phyloP scores from a whole-genome alignment of 768 basidiomycete genomes.

The Mycena venus region DNA sequence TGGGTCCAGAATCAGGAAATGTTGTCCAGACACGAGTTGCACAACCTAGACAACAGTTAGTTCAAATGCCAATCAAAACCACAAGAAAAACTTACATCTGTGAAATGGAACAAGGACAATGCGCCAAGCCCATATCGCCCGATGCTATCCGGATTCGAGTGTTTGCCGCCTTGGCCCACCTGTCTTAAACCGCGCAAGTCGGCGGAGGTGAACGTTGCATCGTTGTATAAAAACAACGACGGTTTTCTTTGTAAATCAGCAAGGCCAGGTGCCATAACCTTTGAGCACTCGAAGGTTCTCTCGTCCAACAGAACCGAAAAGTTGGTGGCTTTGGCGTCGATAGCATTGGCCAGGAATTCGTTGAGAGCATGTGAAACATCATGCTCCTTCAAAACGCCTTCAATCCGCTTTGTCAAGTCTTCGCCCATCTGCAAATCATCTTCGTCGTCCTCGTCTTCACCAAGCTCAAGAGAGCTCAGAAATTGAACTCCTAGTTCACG shows the following conservation, averaged over 20 bases:
- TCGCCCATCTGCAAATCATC: slow-evolving; percentile 42
- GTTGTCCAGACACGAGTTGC: slow-evolving; percentile 38
- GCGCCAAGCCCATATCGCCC: slow-evolving; percentile 48
- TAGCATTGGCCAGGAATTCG: slow-evolving; percentile 48
- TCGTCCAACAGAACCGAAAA: slow-evolving; percentile 38
- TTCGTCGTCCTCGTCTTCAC: slow-evolving; percentile 24
- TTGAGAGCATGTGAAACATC: slow-evolving; percentile 36
- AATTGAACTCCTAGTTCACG: slow-evolving; percentile 23
- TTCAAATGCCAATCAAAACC: background rate
- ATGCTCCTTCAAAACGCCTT: slow-evolving; percentile 40
- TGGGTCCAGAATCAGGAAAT: slow-evolving; percentile 44
- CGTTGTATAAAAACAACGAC: slow-evolving; percentile 44
- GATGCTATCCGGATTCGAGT: slow-evolving; percentile 37
- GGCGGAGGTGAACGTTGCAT: slow-evolving; percentile 37
- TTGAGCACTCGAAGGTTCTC: slow-evolving; percentile 21
- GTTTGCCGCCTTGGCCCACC: slow-evolving; percentile 45
- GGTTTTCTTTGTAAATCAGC: slow-evolving; percentile 24
- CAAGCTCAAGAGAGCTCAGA: slow-evolving; percentile 32
- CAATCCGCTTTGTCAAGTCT: slow-evolving; percentile 41
- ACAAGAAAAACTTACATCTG: slow-evolving; percentile 36
- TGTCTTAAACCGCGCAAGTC: slow-evolving; percentile 43
- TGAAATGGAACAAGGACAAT: slow-evolving; percentile 45
- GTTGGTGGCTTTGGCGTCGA: slow-evolving; percentile 39
- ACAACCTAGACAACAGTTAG: slow-evolving; percentile 33
- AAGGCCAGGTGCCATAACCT: slow-evolving; percentile 25